Evolutionary conservation across 345 rosid genomes (phyloP).

Genomic region (Eucalyptus cladocalyx): DNA sequence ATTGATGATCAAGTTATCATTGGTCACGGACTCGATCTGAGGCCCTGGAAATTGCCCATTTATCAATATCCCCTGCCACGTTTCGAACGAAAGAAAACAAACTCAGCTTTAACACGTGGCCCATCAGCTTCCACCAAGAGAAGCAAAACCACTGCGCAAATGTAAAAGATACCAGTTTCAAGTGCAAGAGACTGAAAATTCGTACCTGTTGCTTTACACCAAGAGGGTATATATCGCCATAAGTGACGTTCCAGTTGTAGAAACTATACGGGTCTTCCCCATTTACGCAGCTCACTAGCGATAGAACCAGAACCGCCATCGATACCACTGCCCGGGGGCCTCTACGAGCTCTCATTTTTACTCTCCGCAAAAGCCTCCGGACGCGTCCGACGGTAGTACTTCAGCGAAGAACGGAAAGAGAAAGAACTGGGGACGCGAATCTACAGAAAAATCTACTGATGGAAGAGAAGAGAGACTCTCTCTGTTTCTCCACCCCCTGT

Average conservation of each 20-base stretch:
- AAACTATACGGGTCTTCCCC: slow-evolving; percentile 62
- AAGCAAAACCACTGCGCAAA: background rate
- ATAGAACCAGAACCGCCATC: background rate
- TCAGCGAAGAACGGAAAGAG: background rate
- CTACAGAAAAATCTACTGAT: background rate
- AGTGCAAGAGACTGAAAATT: background rate
- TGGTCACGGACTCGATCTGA: slow-evolving; percentile 66
- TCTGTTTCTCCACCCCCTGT: background rate
- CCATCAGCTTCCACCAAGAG: background rate
- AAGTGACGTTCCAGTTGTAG: slow-evolving; percentile 53
- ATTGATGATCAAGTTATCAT: slow-evolving; percentile 74
- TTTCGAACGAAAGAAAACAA: background rate
- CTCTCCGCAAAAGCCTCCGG: background rate
- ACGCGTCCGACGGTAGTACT: background rate
- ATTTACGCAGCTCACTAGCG: slow-evolving; percentile 1
- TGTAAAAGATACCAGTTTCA: background rate
- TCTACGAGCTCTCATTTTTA: slow-evolving; percentile 10
- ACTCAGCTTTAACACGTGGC: background rate
- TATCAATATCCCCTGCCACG: slow-evolving; percentile 73
- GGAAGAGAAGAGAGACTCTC: background rate
- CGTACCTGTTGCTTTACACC: slow-evolving; percentile 53
- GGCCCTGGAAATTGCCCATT: slow-evolving; percentile 97
- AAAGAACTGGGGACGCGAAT: background rate
- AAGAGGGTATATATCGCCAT: slow-evolving; percentile 62
- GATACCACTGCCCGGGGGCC: background rate